phyloP scores from a whole-genome alignment of 164 flowering plant genomes.

The Magnolia sinica region DNA sequence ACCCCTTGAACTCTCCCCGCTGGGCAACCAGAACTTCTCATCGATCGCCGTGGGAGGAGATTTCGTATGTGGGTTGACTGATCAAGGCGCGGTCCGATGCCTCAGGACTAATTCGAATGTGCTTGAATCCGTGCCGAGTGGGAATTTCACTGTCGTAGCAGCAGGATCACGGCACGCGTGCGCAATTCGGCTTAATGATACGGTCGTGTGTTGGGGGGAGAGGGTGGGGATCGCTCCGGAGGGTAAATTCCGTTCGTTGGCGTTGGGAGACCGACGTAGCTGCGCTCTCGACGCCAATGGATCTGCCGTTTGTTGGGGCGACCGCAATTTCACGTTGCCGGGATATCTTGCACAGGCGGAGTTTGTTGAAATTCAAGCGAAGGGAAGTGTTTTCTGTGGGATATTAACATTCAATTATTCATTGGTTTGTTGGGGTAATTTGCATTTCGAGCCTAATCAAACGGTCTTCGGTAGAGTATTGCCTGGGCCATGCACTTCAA shows the following conservation, averaged over 20 bases:
- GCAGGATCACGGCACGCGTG: conserved; percentile 70
- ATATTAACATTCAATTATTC: conserved; percentile 32
- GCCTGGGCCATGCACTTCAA: conserved; percentile 57
- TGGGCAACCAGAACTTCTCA: conserved; percentile 13
- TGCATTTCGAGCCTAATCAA: conserved; percentile 15
- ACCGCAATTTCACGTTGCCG: conserved; percentile 40
- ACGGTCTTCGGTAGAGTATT: conserved; percentile 38
- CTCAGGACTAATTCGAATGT: conserved; percentile 18
- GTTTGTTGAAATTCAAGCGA: conserved; percentile 45
- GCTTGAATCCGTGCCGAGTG: conserved; percentile 12
- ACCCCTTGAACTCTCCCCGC: conserved; percentile 23
- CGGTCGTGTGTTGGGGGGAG: conserved; percentile 68
- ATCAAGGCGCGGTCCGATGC: conserved; percentile 35
- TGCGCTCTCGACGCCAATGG: conserved; percentile 48
- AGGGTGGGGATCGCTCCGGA: conserved; percentile 20
- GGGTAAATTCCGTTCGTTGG: conserved; percentile 46
- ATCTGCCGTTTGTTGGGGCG: conserved; percentile 74
- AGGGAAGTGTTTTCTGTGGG: conserved; percentile 61
- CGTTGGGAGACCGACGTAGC: conserved; percentile 55
- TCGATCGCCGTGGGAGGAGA: conserved; percentile 56
- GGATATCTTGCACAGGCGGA: conserved; percentile 14
- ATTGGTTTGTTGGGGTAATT: conserved; percentile 67
- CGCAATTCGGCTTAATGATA: conserved; percentile 34
- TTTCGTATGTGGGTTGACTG: conserved; percentile 57
- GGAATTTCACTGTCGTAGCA: conserved; percentile 35